These are phyloP conservation scores for Talaromyces sp. DNA, from an alignment of 2,329 filamentous ascomycete genomes.

Conservation along the genomic window DNA sequence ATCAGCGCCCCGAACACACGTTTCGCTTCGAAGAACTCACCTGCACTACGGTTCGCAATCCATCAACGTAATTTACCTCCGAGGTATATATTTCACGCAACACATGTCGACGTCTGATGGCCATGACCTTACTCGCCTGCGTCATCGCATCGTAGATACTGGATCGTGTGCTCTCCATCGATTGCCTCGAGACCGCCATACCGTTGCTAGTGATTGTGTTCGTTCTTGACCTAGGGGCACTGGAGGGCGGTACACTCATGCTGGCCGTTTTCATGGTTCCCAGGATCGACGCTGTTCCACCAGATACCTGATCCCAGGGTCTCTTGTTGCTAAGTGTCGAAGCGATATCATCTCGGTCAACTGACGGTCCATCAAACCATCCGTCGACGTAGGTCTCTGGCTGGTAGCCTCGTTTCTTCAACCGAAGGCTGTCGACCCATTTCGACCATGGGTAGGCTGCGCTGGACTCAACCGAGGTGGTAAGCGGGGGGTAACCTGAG, in stretches of 20 bases:
- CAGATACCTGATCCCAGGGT: slow-evolving; percentile 62
- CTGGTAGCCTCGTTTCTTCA: slow-evolving; percentile 23
- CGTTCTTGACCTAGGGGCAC: slow-evolving; percentile 59
- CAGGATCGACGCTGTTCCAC: slow-evolving; percentile 74
- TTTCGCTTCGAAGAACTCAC: slow-evolving; percentile 44
- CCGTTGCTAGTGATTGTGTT: slow-evolving; percentile 56
- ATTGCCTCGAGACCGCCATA: slow-evolving; percentile 49
- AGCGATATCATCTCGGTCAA: slow-evolving; percentile 17
- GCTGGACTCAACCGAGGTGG: slow-evolving; percentile 2
- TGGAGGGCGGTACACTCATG: slow-evolving; percentile 70
- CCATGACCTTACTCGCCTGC: slow-evolving; percentile 65
- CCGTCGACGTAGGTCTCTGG: slow-evolving; percentile 33
- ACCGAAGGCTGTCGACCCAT: slow-evolving; percentile 39
- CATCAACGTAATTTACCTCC: slow-evolving; percentile 83
- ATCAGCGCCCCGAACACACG: neutral
- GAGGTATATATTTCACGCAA: slow-evolving; percentile 82
- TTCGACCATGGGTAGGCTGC: slow-evolving; percentile 31
- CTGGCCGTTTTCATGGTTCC: slow-evolving; percentile 78
- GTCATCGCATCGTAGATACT: slow-evolving; percentile 54
- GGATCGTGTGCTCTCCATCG: slow-evolving; percentile 55
- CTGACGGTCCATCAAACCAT: slow-evolving; percentile 31
- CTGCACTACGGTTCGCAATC: slow-evolving; percentile 81
- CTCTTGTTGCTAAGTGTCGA: slow-evolving; percentile 26
- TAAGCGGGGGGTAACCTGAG: neutral
- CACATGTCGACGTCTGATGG: slow-evolving; percentile 71